Percentiles rank a stretch among this genome's conserved stretches.
phyloP scores from a whole-genome alignment of 2,329 filamentous ascomycete species.

The Diaporthe vaccinii region DNA sequence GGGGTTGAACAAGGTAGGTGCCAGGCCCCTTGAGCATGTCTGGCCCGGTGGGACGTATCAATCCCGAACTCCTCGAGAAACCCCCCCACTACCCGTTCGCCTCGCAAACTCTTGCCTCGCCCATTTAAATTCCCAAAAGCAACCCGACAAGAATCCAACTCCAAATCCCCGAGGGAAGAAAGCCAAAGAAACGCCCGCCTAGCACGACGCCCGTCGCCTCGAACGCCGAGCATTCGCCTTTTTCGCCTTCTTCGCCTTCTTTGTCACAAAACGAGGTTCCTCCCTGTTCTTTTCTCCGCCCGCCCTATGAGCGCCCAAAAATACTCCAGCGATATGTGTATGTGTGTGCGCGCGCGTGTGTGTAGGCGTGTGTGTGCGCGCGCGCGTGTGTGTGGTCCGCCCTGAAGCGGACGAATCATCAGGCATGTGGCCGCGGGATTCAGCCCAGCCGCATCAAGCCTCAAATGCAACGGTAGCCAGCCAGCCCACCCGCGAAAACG shows the following conservation, averaged over 20 bases:
- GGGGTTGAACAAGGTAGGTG: neutral
- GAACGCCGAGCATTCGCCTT: conserved; percentile 20
- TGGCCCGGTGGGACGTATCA: neutral
- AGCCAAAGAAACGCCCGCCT: neutral
- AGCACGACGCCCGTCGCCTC: neutral
- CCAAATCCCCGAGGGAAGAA: neutral
- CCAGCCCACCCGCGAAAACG: neutral
- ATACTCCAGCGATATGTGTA: neutral
- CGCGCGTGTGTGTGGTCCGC: neutral
- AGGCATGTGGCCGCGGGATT: conserved; percentile 8
- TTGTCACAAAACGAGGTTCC: neutral
- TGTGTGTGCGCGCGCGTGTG: neutral
- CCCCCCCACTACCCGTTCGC: neutral
- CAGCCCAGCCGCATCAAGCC: conserved; percentile 27
- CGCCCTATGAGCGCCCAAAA: neutral
- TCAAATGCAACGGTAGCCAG: conserved; percentile 22
- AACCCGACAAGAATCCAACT: neutral
- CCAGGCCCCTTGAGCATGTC: neutral
- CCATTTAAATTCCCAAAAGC: neutral
- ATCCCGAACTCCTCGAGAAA: neutral
- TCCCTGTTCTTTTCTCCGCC: conserved; percentile 21
- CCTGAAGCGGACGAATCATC: conserved; percentile 3
- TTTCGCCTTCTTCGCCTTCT: conserved; percentile 23
- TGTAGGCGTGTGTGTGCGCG: neutral
- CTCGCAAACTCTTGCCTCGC: conserved; percentile 27